Evolutionary conservation across 352 stramenopile genomes (phyloP), one percentile per base, ranked within the genome.

Genomic region (Saprolegnia diclina): DNA sequence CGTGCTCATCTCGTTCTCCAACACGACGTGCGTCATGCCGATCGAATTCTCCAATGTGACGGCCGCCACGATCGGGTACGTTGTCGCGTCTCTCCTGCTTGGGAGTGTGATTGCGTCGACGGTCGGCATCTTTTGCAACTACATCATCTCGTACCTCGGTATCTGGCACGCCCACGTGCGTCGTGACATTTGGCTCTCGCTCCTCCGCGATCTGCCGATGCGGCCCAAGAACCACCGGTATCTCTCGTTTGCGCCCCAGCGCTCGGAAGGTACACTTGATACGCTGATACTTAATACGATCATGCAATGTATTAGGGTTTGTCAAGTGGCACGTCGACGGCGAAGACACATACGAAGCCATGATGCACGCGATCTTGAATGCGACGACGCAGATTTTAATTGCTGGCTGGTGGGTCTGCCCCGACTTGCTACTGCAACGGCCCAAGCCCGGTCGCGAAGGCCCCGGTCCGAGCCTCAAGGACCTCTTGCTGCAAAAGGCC

Each of bases 351-450:
- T 95, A 92, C 59, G 79, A 77, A 56, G 85, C 88, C 11, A 92
- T 97, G 77, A 89, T 83, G 67, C 81, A 92, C 44, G 89, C 89
- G n/a, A 89, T 97, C 59, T 80, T 76, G 10, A 82, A 81, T 37
- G 90, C 90, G 6, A 94, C 92, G 76, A 90, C 86, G 62, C 82
- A 96, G 63, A 93, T 97, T 29, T 75, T 97, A 44, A 96, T 97
- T 67, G 87, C 89, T 16, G 90, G 86, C 18, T 97, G 90, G 90
- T 96, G 91, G 87, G 79, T 96, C 14, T 88, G 80, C 57, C 88
- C 89, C 0, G 85, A 94, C 66, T 59, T 96, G 56, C 88, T 90
- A n/a, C 73, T 97, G 48, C 65, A 91, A 13, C 78, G 90, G 24
- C 82, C 89, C 64, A 40, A 14, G 19, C 32, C 37, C 35, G 29